phyloP scores from a whole-genome alignment of 2,329 filamentous ascomycete species.

The Colletotrichum camelliae region DNA sequence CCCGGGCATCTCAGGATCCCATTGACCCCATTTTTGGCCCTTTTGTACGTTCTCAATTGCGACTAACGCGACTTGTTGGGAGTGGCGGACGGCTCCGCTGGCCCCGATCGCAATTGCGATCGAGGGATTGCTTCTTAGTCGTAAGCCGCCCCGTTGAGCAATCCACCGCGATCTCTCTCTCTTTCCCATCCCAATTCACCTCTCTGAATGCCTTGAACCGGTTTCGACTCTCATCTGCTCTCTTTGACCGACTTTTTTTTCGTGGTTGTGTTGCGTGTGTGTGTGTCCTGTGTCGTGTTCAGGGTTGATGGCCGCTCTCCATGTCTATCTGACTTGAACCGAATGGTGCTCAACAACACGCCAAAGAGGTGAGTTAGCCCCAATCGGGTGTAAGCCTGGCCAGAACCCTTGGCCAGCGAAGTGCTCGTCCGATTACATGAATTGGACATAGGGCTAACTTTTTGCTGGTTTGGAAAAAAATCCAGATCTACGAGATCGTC shows the following conservation, averaged over 20 bases:
- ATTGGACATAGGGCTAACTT: background rate
- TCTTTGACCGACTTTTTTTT: background rate
- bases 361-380: slow-evolving; percentile 19
- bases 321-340: slow-evolving; percentile 21
- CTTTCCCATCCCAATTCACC: slow-evolving; percentile 6
- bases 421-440: background rate
- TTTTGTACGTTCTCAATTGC: slow-evolving; percentile 7
- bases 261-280: background rate
- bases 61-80: slow-evolving; percentile 7
- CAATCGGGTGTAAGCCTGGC: background rate
- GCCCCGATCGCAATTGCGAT: slow-evolving; percentile 24
- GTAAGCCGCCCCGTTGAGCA: slow-evolving; percentile 19
- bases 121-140: slow-evolving; percentile 23
- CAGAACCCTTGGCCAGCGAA: background rate
- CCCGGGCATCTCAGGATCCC: background rate
- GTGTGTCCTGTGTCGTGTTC: background rate
- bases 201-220: background rate
- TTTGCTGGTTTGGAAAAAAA: background rate
- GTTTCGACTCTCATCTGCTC: background rate
- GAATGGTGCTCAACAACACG: slow-evolving; percentile 23
- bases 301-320: slow-evolving; percentile 18
- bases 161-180: slow-evolving; percentile 4
- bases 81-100: slow-evolving; percentile 15
- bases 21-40: background rate
- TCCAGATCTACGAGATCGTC: slow-evolving; percentile 22